Base-by-base conservation (phyloP, 2,329 filamentous ascomycete genomes). In the Colletotrichum sp. region DNA sequence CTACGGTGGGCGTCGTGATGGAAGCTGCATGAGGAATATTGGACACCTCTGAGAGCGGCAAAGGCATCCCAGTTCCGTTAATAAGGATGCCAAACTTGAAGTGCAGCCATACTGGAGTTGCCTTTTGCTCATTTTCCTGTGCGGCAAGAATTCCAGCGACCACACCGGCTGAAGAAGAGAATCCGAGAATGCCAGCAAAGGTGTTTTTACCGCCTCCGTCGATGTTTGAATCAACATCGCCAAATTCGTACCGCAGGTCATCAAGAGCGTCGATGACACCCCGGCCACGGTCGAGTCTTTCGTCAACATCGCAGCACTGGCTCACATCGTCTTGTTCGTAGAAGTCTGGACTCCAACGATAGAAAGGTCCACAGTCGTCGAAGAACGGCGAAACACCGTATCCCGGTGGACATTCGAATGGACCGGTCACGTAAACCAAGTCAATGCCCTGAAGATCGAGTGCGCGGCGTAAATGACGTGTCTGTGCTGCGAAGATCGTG, bases 311-410 rank as follows among this genome's bases (percentile, higher is more conserved):
- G 49, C 57, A 30, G 10, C 24, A 18, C 18, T 63, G 26, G 26
- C 13, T n/a, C 16, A 6, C 26, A 34, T 32, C 8, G 13, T 30
- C 30, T 34, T 28, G 18, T 28, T 28, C 57, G 12, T 32, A 18
- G 26, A 28, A 24, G 12, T 70, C n/a, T 12, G 68, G 59, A 3
- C 69, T 55, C 69, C 69, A 71, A 12, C 69, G 69, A 5, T 57
- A 71, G 13, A 71, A 71, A 6, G 69, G 69, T n/a, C 69, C 69
- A n/a, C 69, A 71, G 21, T 71, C 69, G 30, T 71, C 69, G 39
- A 71, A 71, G 21, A 71, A 71, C 3, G 69, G 69, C 3, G 69
- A 71, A 28, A 71, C 69, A n/a, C 69, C 69, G 44, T 55, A 71
- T 10, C 69, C 69, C 3, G 69, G 26, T 15, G 12, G 3, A 32